These are phyloP conservation scores for Aspergillus olivimuriae DNA, from an alignment of 495 filamentous ascomycete species.

Conservation along the genomic window DNA sequence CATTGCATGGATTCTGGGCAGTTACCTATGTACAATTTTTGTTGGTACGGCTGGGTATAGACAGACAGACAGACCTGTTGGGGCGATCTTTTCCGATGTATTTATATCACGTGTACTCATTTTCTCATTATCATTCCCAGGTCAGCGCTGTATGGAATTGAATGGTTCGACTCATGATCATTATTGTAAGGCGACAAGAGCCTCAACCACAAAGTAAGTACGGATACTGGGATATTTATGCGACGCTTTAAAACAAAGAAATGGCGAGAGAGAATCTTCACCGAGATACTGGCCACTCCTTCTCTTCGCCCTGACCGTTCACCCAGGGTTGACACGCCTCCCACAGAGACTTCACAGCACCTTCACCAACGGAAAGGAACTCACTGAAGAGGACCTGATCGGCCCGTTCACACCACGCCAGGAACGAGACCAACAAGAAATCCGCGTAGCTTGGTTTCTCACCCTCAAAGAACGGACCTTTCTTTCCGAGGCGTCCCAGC, in stretches of 20 bases:
- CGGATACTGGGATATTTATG: not conserved
- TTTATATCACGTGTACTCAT: slow-evolving; percentile 14
- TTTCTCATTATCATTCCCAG: slow-evolving; percentile 9
- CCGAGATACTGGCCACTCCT: slow-evolving; percentile 14
- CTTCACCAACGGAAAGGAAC: slow-evolving; percentile 10
- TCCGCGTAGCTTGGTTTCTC: slow-evolving; percentile 16
- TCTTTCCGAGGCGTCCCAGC: slow-evolving; percentile 11
- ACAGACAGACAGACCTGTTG: slow-evolving; percentile 3
- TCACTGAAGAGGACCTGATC: slow-evolving; percentile 10
- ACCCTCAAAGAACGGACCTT: slow-evolving; percentile 19
- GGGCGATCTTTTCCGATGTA: slow-evolving; percentile 13
- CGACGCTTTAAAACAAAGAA: not conserved
- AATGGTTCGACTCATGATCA: too few species aligned
- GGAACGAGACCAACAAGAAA: slow-evolving; percentile 9
- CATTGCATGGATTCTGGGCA: slow-evolving; percentile 5
- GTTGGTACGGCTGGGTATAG: not conserved
- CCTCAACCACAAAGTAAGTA: not conserved
- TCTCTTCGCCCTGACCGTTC: slow-evolving; percentile 16
- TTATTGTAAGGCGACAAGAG: too few species aligned
- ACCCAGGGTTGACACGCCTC: slow-evolving; percentile 14
- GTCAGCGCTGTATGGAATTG: slow-evolving; percentile 9
- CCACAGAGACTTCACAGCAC: slow-evolving; percentile 12
- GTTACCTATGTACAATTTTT: slow-evolving; percentile 12
- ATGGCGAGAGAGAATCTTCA: not conserved
- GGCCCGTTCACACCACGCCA: slow-evolving; percentile 12